Percentiles rank a stretch among this genome's conserved stretches.
phyloP scores from a whole-genome alignment of 192 early-diverging fungal species.

The Geranomyces variabilis region DNA sequence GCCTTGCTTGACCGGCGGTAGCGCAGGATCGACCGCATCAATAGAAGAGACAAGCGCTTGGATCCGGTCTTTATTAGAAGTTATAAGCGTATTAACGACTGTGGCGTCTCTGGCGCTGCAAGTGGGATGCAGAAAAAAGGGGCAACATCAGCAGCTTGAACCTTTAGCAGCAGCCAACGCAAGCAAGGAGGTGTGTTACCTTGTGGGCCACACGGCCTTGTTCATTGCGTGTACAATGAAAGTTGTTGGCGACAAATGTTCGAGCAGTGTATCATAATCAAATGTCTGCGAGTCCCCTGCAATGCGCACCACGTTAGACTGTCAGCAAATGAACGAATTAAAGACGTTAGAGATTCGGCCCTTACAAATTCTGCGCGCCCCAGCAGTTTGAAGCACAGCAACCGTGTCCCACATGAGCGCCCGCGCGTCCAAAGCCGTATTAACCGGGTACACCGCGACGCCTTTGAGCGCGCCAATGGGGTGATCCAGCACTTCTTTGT shows the following conservation, averaged over 20 bases:
- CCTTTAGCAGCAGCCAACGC: too few relatives aligned
- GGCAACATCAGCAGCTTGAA: not conserved
- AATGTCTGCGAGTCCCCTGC: constrained; percentile 26
- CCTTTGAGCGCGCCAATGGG: constrained; percentile 30
- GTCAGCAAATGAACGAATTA: too few relatives aligned
- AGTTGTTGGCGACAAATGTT: constrained; percentile 22
- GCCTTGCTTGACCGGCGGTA: constrained; percentile 24
- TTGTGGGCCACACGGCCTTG: constrained; percentile 39
- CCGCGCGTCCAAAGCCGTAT: not conserved
- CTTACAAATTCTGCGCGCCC: constrained; percentile 27
- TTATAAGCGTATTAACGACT: constrained; percentile 11
- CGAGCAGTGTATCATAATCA: constrained; percentile 22
- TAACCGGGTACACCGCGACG: constrained; percentile 2
- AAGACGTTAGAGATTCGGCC: not conserved
- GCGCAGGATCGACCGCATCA: constrained; percentile 5
- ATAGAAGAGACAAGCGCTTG: constrained; percentile 18
- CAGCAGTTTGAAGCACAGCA: constrained; percentile 28
- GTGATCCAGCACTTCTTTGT: constrained; percentile 25
- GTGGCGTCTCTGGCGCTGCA: constrained; percentile 26
- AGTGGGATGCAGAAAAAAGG: not conserved
- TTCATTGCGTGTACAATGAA: constrained; percentile 19
- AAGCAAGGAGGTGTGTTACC: not conserved
- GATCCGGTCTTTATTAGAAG: not conserved
- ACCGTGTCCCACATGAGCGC: constrained; percentile 22
- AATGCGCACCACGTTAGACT: too few relatives aligned